Evolutionary conservation across 1,284 basidiomycete species (phyloP), one percentile per base, ranked within the genome.

Genomic region (Cerrena zonata): DNA sequence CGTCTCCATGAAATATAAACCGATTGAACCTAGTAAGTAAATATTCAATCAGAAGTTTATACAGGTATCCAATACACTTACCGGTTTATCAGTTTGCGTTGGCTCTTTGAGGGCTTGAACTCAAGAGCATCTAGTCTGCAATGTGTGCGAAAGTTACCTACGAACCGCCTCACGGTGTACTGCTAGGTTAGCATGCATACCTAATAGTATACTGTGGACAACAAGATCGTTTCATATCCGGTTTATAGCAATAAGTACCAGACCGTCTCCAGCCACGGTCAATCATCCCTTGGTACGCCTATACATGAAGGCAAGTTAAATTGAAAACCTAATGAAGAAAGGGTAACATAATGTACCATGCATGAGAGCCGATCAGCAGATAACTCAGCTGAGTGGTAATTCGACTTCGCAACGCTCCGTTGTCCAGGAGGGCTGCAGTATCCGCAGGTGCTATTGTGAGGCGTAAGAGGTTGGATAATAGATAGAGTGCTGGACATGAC

Each of bases 121-220:
- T 64, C 64, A 0, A 73, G 56, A 0, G 80, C 80, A 62, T 91
- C 86, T n/a, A 95, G 75, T 61, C 89, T 91, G 56, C 38, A 27
- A 27, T 39, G 27, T 25, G n/a, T n/a, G n/a, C n/a, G n/a, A n/a
- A n/a, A n/a, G n/a, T n/a, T n/a, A n/a, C n/a, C n/a, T n/a, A n/a
- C n/a, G n/a, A n/a, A n/a, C n/a, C n/a, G n/a, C n/a, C n/a, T n/a
- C n/a, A n/a, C n/a, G n/a, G n/a, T n/a, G n/a, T n/a, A n/a, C n/a
- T n/a, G n/a, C n/a, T 26, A 18, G 19, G 18, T 13, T 36, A 27
- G 25, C 36, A 55, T 44, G 63, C 70, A 47, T 58, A 89, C 80
- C 81, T 87, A 66, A 96, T 96, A 0, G 93, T 91, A 64, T 94
- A 95, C 56, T 92, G 90, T 0, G 93, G 91, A 65, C 94, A 97